Percentiles rank a stretch among this genome's conserved stretches.
phyloP scores from a whole-genome alignment of 345 rosid species.

The Rhizophora mangle region DNA sequence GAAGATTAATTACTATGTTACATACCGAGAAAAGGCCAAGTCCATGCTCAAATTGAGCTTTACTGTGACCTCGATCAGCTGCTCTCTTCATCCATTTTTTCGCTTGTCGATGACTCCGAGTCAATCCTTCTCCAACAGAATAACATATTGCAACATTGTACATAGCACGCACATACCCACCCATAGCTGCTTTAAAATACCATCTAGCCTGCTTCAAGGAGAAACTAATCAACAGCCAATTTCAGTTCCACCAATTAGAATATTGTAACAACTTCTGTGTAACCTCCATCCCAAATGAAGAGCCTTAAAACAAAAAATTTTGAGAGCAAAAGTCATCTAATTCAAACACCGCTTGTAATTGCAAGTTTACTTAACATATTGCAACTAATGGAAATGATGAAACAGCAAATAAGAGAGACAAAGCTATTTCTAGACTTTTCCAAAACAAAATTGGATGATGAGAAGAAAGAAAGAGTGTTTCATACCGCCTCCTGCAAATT shows the following conservation, averaged over 20 bases:
- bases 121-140: slow-evolving; percentile 72
- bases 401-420: neutral
- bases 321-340: too few species aligned
- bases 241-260: neutral
- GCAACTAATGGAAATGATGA: neutral
- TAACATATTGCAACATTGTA: slow-evolving; percentile 76
- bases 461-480: neutral
- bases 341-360: too few species aligned
- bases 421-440: neutral
- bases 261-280: neutral
- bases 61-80: slow-evolving; percentile 81
- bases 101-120: slow-evolving; percentile 47
- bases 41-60: slow-evolving; percentile 90
- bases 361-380: too few species aligned
- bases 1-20: neutral
- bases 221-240: neutral
- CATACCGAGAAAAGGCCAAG: slow-evolving; percentile 76
- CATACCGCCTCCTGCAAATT: slow-evolving; percentile 71
- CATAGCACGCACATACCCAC: slow-evolving; percentile 89
- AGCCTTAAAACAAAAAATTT: too few species aligned
- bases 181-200: slow-evolving; percentile 82
- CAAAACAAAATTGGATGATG: neutral
- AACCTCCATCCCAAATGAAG: too few species aligned
- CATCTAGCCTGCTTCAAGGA: slow-evolving; percentile 51
- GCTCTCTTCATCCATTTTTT: slow-evolving; percentile 95